Evolutionary conservation across 805 yeast genomes (phyloP).

Genomic region (Schwanniomyces yamadae): DNA sequence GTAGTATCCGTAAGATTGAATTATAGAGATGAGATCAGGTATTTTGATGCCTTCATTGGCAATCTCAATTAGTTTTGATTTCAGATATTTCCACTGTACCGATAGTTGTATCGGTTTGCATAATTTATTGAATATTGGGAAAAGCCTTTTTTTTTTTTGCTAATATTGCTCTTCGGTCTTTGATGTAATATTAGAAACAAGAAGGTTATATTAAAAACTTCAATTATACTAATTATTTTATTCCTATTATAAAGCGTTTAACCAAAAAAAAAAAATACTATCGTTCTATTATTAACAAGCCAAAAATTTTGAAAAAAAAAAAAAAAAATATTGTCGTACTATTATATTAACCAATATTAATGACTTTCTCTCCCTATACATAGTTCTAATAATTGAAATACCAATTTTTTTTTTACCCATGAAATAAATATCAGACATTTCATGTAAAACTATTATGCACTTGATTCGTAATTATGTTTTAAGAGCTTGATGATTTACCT

Average conservation of each 20-base stretch:
- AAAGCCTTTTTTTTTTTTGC: slow-evolving; percentile 6
- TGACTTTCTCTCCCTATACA: neutral
- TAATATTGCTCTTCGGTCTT: neutral
- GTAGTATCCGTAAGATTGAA: slow-evolving; percentile 1
- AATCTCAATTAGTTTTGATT: neutral
- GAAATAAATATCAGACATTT: neutral
- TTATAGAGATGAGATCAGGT: slow-evolving; percentile 9
- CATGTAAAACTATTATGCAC: neutral
- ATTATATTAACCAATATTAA: too few species aligned
- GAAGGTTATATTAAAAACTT: too few species aligned
- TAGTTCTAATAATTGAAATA: slow-evolving; percentile 1
- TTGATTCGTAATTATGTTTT: neutral
- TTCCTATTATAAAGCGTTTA: neutral
- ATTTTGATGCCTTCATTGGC: neutral
- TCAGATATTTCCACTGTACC: slow-evolving; percentile 1
- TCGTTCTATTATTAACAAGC: neutral
- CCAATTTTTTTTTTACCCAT: neutral
- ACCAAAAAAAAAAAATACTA: too few species aligned
- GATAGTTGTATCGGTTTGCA: neutral
- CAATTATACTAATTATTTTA: slow-evolving; percentile 1
- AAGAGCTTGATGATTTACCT: neutral
- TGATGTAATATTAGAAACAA: too few species aligned
- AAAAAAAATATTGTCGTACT: too few species aligned
- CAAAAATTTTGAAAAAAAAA: neutral
- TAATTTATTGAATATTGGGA: slow-evolving; percentile 4